Evolutionary conservation across 192 early-diverging fungal species (phyloP), one percentile per base, ranked within the genome.

Genomic region (Coemansia sp.): DNA sequence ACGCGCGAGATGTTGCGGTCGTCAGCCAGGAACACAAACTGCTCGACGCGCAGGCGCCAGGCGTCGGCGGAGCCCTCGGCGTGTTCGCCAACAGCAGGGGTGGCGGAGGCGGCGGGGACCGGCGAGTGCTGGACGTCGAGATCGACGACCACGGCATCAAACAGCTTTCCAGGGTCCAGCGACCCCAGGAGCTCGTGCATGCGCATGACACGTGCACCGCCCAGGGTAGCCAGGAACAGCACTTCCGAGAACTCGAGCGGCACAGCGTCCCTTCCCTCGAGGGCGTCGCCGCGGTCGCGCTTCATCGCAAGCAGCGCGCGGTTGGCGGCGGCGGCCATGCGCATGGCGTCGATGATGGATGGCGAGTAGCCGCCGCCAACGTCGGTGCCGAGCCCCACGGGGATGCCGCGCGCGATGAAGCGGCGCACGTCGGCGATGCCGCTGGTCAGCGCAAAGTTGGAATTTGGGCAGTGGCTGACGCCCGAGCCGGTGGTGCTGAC

Each of bases 331-430:
- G 92, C 86, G 0, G 94, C 89, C 60, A 89, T 87, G 41, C 96
- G 89, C 75, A 97, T 92, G 44, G 93, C 91, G 66, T 96, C 92
- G 46, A 96, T 69, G 24, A 98, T 92, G 15, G 89, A 92, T 23
- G 93, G 91, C 5, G 89, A 78, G 72, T 89, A 95, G 23, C 96
- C 96, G 38, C 94, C 96, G 48, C 94, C 89, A 23, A 95, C 90
- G 77, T 98, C 96, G 12, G 93, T 98, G 36, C 96, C 96, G 48
- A 98, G 85, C 7, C 94, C 93, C n/a, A 96, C 91, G 64, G 92
- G 93, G 71, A 93, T 83, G 15, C 88, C 90, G 46, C 88, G 80
- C 63, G 80, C 62, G 38, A 96, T 62, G 65, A 95, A 83, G 58
- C 87, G 82, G 33, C 93, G 85, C 36, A 98, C 91, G 71, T 95